Evolutionary conservation across 208 protist genomes (phyloP).

Genomic region (Hexamita inflata): DNA sequence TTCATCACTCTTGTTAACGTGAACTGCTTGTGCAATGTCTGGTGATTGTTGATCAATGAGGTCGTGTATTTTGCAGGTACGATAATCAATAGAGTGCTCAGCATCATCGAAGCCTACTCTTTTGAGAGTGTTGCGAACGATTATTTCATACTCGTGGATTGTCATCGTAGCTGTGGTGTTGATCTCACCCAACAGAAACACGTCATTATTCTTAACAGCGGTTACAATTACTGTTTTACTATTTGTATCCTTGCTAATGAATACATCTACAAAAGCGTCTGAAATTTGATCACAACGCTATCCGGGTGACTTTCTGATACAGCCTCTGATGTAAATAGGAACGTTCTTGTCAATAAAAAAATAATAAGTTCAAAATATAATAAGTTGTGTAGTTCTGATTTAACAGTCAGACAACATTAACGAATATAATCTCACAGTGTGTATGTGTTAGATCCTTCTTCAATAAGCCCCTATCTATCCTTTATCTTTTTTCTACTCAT

Average conservation of each 20-base stretch:
- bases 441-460: too few species aligned
- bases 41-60: constrained; percentile 90
- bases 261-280: constrained; percentile 94
- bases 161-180: constrained; percentile 76
- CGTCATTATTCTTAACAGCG: constrained; percentile 84
- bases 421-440: too few species aligned
- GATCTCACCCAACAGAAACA: constrained; percentile 98
- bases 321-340: not conserved
- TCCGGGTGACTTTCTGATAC: not conserved
- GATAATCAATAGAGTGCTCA: constrained; percentile 73
- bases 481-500: too few species aligned
- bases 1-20: constrained; percentile 68
- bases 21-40: constrained; percentile 89
- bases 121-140: constrained; percentile 83
- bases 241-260: constrained; percentile 77
- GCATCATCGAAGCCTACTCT: constrained; percentile 86
- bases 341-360: not conserved
- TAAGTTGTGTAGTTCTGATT: too few species aligned
- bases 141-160: constrained; percentile 72
- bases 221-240: constrained; percentile 95
- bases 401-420: too few species aligned
- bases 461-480: too few species aligned
- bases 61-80: constrained; percentile 86
- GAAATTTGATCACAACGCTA: constrained; percentile 60
- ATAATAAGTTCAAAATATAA: too few species aligned